Evolutionary conservation across 1,139 yeast genomes (phyloP), one percentile per base, ranked within the genome.

Genomic region (Magnusiomyces tetraspermus): DNA sequence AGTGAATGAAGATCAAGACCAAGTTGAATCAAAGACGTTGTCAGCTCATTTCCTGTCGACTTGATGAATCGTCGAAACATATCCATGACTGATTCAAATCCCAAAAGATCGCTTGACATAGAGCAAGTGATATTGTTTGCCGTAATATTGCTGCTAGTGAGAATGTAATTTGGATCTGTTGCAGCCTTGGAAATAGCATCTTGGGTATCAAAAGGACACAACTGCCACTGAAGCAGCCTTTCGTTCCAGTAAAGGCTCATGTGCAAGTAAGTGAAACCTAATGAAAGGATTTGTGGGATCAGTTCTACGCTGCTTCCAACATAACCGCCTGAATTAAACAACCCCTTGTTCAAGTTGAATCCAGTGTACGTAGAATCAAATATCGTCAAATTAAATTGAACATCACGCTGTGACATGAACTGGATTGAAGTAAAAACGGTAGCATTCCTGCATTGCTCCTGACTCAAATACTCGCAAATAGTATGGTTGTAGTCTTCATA

Each of bases 161-260:
- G 19, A 6, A n/a, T n/a, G 15, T 13, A 13, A n/a, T n/a, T n/a
- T 10, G 40, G 17, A 36, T 36, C 17, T 10, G 8, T 36, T 36
- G 40, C 6, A 8, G 40, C 40, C 15, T 36, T 10, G 5, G 40
- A 3, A 5, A 31, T 28, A 23, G 48, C 24, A 17, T 8, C 40
- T 5, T 30, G 40, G 15, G 0, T 31, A 24, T 48, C 46, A 31
- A 36, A 48, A 15, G 92, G 92, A 62, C 95, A 85, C n/a, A 85
- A 63, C 60, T 83, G 86, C 82, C 95, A 83, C 54, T 67, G 70
- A 44, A 64, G 59, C 8, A 71, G 68, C 31, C 67, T 66, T 53
- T 77, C 77, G 63, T 81, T 81, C 78, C 84, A 83, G 66, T 82
- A 86, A 19, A 86, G 60, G 63, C 88, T 94, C 13, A 88, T 53